Evolutionary conservation across 169 alveolate species (phyloP), one percentile per base, ranked within the genome.

Genomic region (Neospora caninum): DNA sequence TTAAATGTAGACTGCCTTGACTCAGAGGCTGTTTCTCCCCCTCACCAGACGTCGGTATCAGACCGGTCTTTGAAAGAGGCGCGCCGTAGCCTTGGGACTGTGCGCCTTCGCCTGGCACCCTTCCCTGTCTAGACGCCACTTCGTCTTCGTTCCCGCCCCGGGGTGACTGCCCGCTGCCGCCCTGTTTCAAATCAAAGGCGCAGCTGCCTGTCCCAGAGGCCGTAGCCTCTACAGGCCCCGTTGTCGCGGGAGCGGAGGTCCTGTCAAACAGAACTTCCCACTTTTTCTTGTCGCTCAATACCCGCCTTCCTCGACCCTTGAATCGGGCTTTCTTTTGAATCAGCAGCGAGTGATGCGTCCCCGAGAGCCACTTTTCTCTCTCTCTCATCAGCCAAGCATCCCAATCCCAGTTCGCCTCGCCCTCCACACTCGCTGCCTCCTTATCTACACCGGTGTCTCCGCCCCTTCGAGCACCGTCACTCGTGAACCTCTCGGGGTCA

Each of bases 401-500:
- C 89, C 54, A 78, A 22, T 78, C 86, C 86, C 86, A 78, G 86
- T 38, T 64, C 73, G 73, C 31, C 73, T 22, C n/a, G n/a, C 73
- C 4, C 73, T 16, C 31, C 73, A 27, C 73, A 0, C n/a, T 27
- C 73, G 25, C 31, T 4, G 73, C 73, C 16, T 9, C 22, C 58
- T 49, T 13, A 4, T 49, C 13, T 4, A 7, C 58, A 13, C 13
- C 13, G 22, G 58, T 49, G 4, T 4, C 58, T 4, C 58, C 58
- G 13, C 13, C 58, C 22, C 58, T 49, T 49, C 58, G 22, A 49
- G 58, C 13, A 4, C 58, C 58, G 13, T 49, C 58, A 13, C 58
- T 13, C 58, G 58, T 4, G 13, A 49, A 13, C 58, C 58, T 49
- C 22, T 49, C 58, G 58, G 58, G 13, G 58, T 49, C 58, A 7